Base-by-base conservation (phyloP, 2,329 filamentous ascomycete species). In the Fusarium palustre region DNA sequence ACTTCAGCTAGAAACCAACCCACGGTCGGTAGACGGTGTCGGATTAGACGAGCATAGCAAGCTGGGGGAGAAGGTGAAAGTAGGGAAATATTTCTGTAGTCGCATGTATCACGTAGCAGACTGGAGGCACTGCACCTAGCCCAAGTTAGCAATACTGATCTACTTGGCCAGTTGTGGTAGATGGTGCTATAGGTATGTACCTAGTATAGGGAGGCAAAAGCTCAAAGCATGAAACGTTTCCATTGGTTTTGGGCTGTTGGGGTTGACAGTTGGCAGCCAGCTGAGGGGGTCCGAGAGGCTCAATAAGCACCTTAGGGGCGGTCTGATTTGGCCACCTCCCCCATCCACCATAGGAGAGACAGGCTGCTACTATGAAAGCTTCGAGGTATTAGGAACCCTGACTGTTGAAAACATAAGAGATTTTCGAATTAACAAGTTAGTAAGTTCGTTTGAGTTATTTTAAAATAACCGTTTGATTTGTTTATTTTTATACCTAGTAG, bases 131-230 rank as follows among this genome's bases (percentile, higher is more conserved):
- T 49, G 39, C 28, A 34, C 30, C 22, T 39, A 39, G 33, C 47
- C 33, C 33, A 50, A 34, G 22, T 39, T 39, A 34, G 33, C 20
- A 50, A 34, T 50, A 39, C 33, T 50, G 25, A n/a, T 20, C n/a
- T 46, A 15, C 43, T 33, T 46, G 12, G 28, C n/a, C 28, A 46
- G 43, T 49, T 42, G 43, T 59, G 52, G 58, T 49, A 63, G 59
- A 54, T 67, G 56, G 61, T 64, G 31, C 59, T 58, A 41, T 25
- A 59, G n/a, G n/a, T n/a, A n/a, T n/a, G n/a, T n/a, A n/a, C n/a
- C n/a, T n/a, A n/a, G n/a, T 58, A 41, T 25, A 59, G 30, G 54
- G 41, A 39, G 54, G 46, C 54, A 55, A 56, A 47, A 59, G 39
- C 25, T 28, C 61, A 43, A 58, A 48, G 46, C 41, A 65, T 31